phyloP scores from a whole-genome alignment of 257 asterid species.

The Avicennia marina region DNA sequence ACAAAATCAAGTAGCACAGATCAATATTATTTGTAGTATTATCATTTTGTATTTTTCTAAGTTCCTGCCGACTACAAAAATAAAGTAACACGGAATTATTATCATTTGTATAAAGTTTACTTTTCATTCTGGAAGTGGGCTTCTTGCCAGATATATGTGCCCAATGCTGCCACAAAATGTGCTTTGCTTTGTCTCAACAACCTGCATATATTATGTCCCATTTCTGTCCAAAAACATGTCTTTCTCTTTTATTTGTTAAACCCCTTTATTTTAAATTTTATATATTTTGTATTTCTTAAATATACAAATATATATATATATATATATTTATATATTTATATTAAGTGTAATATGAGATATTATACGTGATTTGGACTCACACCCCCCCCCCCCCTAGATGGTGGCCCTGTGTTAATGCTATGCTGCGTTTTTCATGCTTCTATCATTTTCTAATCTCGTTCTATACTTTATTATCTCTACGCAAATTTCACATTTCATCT shows the following conservation, averaged over 20 bases:
- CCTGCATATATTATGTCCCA: conserved; percentile 18
- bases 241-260: conserved; percentile 9
- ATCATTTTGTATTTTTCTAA: too few relatives aligned
- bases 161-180: conserved; percentile 22
- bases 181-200: conserved; percentile 26
- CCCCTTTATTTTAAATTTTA: conserved; percentile 1
- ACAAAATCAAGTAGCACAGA: too few relatives aligned
- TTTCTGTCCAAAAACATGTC: conserved; percentile 27
- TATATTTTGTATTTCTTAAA: background rate
- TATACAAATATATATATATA: too few relatives aligned
- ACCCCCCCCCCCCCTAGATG: background rate
- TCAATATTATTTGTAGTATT: too few relatives aligned
- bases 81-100: conserved; percentile 1
- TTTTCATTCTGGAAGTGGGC: conserved; percentile 21
- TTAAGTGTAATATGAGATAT: background rate
- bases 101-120: background rate
- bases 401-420: too few relatives aligned
- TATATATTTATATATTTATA: background rate
- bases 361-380: background rate
- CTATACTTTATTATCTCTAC: background rate
- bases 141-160: conserved; percentile 26
- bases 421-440: background rate
- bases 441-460: background rate
- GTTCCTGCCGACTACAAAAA: too few relatives aligned
- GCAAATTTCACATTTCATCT: conserved; percentile 23